These are phyloP conservation scores for Geranium brycei DNA, from an alignment of 345 rosid species.

Conservation along the genomic window DNA sequence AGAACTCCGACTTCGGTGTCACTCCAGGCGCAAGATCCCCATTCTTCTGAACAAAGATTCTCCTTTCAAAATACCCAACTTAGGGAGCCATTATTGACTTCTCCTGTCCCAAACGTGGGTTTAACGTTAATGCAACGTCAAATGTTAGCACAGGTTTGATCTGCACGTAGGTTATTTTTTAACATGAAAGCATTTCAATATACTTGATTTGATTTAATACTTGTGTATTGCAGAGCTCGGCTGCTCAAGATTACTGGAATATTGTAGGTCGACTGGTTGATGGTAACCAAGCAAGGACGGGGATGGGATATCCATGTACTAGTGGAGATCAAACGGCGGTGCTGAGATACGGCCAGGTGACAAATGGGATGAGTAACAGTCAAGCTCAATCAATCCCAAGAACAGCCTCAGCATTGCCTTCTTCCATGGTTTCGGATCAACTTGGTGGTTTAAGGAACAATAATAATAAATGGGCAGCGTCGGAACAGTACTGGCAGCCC, in stretches of 20 bases:
- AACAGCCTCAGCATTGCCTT: not conserved
- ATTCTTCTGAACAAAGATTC: not conserved
- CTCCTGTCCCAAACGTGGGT: not conserved
- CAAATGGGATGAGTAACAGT: not conserved
- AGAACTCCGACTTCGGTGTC: not conserved
- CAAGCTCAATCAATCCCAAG: not conserved
- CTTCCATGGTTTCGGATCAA: no score
- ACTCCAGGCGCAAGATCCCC: not conserved
- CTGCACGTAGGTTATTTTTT: not conserved
- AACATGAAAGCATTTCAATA: no score
- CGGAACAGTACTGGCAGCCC: conserved; percentile 4
- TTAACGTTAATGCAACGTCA: not conserved
- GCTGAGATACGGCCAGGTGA: not conserved
- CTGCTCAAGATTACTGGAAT: not conserved
- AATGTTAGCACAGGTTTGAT: conserved; percentile 1
- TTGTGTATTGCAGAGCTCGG: not conserved
- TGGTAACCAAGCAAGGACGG: not conserved
- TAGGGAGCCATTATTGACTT: not conserved
- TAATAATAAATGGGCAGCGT: no score
- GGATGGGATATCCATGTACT: not conserved
- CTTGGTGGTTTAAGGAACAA: no score
- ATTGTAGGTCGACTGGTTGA: not conserved
- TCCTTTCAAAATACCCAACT: no score
- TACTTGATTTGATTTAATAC: no score
- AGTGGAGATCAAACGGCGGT: not conserved